These are phyloP conservation scores for Scedosporium aurantiacum DNA, from an alignment of 2,329 filamentous ascomycete species.

Conservation along the genomic window DNA sequence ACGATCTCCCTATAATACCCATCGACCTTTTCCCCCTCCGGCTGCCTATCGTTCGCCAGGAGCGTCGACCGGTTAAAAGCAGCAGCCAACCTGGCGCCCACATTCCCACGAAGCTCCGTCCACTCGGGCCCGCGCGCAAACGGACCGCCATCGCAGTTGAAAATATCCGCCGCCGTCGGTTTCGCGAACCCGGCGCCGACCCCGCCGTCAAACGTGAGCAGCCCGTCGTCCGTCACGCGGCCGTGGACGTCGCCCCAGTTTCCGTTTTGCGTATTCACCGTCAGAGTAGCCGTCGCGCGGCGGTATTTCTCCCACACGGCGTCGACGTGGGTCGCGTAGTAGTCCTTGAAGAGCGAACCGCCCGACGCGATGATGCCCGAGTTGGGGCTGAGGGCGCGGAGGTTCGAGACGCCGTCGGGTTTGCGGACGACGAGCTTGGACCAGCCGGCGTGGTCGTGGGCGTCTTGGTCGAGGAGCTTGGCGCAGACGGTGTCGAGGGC, in stretches of 20 bases:
- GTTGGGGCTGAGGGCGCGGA: slow-evolving; percentile 45
- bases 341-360: slow-evolving; percentile 31
- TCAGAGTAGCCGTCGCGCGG: slow-evolving; percentile 23
- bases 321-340: slow-evolving; percentile 39
- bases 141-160: slow-evolving; percentile 43
- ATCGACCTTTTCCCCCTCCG: slow-evolving; percentile 34
- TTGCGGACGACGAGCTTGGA: slow-evolving; percentile 36
- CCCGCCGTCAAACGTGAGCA: slow-evolving; percentile 27
- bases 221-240: slow-evolving; percentile 22
- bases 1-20: slow-evolving; percentile 41
- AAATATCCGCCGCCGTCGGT: slow-evolving; percentile 38
- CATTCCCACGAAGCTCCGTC: slow-evolving; percentile 40
- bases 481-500: slow-evolving; percentile 35
- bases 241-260: slow-evolving; percentile 38
- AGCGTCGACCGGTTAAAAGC: slow-evolving; percentile 67
- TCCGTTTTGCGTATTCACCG: slow-evolving; percentile 39
- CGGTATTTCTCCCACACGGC: slow-evolving; percentile 40
- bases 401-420: slow-evolving; percentile 22
- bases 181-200: slow-evolving; percentile 28
- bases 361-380: slow-evolving; percentile 30
- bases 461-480: slow-evolving; percentile 32
- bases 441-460: slow-evolving; percentile 38
- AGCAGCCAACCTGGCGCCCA: slow-evolving; percentile 64
- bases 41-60: slow-evolving; percentile 39
- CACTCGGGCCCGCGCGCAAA: slow-evolving; percentile 36